Evolutionary conservation across 179 eudicot species (phyloP).

Genomic region (Drosera spatulata): DNA sequence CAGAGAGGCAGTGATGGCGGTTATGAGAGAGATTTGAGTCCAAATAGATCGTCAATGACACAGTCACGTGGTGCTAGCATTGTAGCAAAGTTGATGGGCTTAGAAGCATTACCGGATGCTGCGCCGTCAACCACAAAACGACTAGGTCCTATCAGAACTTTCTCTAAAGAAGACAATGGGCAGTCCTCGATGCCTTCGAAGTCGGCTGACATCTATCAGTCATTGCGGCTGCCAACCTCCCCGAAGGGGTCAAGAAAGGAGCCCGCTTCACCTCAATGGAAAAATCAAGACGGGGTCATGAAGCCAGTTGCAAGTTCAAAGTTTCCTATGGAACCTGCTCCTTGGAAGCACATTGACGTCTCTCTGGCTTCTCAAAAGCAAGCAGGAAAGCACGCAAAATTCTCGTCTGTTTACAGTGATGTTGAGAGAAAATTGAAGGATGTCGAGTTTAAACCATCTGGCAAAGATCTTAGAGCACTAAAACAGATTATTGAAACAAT

Average conservation of each 20-base stretch:
- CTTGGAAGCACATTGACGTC: conserved; percentile 76
- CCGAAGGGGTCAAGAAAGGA: conserved; percentile 55
- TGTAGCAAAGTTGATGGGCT: conserved; percentile 96
- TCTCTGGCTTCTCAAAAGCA: conserved; percentile 44
- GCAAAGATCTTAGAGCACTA: conserved; percentile 94
- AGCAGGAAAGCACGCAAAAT: conserved; percentile 30
- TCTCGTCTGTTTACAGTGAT: conserved; percentile 73
- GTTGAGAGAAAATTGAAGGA: conserved; percentile 84
- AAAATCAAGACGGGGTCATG: conserved; percentile 41
- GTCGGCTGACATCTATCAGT: conserved; percentile 25
- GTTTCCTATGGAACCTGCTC: conserved; percentile 84
- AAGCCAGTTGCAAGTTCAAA: conserved; percentile 59
- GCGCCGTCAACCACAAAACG: conserved; percentile 17
- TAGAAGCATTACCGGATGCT: conserved; percentile 55
- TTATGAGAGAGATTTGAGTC: conserved; percentile 15
- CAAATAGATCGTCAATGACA: conserved; percentile 23
- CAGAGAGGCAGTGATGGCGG: conserved; percentile 17
- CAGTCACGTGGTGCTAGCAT: conserved; percentile 73
- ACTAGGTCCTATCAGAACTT: conserved; percentile 25
- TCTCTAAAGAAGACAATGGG: conserved; percentile 20
- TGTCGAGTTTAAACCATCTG: conserved; percentile 74
- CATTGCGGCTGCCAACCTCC: conserved; percentile 37
- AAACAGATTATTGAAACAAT: conserved; percentile 93
- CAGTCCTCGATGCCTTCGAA: conserved; percentile 26
- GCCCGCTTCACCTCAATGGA: conserved; percentile 69